Percentiles rank a stretch among this genome's conserved stretches.
Conservation (phyloP, 2,329 filamentous ascomycete species). For the Tympanopsis confertula region DNA sequence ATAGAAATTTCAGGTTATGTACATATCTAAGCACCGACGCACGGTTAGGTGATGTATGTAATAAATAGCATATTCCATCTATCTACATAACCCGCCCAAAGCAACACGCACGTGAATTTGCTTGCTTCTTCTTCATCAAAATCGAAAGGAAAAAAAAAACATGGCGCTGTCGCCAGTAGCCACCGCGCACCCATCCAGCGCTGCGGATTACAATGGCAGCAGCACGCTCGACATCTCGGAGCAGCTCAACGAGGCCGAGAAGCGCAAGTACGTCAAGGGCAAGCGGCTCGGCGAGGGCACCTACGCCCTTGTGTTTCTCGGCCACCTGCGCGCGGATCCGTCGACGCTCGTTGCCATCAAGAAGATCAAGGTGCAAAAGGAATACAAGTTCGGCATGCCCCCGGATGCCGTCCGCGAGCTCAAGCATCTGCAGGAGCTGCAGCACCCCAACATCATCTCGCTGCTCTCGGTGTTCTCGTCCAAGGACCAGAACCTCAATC, state of each 20-base stretch:
- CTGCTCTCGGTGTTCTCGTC: constrained; percentile 88
- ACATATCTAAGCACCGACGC: no score
- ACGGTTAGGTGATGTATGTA: no score
- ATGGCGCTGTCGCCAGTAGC: no score
- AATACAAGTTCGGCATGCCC: constrained; percentile 81
- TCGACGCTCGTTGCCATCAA: constrained; percentile 76
- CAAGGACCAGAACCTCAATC: constrained; percentile 90
- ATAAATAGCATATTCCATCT: no score
- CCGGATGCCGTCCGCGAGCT: constrained; percentile 94
- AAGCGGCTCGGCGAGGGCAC: constrained; percentile 92
- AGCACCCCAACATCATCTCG: constrained; percentile 89
- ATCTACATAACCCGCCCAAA: no score
- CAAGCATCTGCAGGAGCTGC: constrained; percentile 86
- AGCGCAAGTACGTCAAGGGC: constrained; percentile 82
- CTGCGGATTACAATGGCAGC: no score
- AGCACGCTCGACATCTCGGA: constrained; percentile 59
- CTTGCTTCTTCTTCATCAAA: no score
- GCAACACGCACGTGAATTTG: no score
- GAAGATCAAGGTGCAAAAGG: constrained; percentile 78
- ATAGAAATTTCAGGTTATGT: no score
- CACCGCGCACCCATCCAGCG: no score
- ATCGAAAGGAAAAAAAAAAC: no score
- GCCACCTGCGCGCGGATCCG: constrained; percentile 65
- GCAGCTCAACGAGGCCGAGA: constrained; percentile 70
- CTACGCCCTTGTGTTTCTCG: constrained; percentile 89